Percentiles rank a stretch among this genome's conserved stretches.
Conservation (phyloP, 495 filamentous ascomycete species). For the Neurospora pannonica region DNA sequence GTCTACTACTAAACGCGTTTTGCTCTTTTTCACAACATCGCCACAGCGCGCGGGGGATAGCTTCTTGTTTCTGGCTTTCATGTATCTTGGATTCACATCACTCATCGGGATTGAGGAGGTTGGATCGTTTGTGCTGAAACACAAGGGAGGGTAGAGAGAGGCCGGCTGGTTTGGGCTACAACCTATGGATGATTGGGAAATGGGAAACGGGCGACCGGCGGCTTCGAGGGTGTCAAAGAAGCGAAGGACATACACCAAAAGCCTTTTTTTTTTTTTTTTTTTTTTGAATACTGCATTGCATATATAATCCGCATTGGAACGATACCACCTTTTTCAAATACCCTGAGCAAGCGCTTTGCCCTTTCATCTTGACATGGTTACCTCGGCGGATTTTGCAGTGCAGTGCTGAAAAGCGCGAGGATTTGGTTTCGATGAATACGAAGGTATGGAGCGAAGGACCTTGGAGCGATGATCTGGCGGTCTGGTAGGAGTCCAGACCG, state of each 20-base stretch:
- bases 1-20: neutral
- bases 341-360: neutral
- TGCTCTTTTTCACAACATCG: neutral
- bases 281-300: neutral
- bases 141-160: neutral
- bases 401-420: neutral
- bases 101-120: neutral
- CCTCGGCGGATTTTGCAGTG: neutral
- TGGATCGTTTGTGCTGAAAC: neutral
- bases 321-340: neutral
- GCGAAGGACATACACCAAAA: neutral
- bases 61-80: constrained; percentile 1
- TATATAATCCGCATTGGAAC: neutral
- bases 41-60: neutral
- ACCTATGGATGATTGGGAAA: neutral
- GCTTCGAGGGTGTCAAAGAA: neutral
- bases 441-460: neutral
- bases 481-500: neutral
- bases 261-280: neutral
- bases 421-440: neutral
- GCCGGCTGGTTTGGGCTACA: neutral
- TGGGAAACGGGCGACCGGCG: neutral
- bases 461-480: neutral
- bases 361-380: neutral
- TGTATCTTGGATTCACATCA: neutral